Conservation (phyloP, 768 basidiomycete genomes). For the Symmetrospora coprosmae region DNA sequence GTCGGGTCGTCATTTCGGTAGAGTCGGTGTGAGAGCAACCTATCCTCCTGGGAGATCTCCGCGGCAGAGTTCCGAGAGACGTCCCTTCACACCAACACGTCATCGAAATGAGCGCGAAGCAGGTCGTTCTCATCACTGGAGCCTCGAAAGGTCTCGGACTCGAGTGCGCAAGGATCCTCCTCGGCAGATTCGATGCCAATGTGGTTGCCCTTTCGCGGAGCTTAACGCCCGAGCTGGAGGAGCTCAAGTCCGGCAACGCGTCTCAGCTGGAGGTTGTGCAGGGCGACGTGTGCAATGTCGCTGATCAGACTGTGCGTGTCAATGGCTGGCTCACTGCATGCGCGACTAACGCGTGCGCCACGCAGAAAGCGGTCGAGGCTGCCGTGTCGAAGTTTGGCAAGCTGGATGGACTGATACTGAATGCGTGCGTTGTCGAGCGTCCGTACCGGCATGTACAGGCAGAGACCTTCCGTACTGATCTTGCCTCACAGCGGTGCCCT, state of each 20-base stretch:
- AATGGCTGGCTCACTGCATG: neutral
- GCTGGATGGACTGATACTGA: slow-evolving; percentile 22
- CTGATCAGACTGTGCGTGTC: slow-evolving; percentile 10
- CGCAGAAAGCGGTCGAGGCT: slow-evolving; percentile 9
- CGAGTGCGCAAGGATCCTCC: slow-evolving; percentile 12
- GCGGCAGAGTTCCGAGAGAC: too few species aligned
- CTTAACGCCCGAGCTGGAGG: neutral
- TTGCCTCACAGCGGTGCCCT: slow-evolving; percentile 4
- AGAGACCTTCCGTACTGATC: too few species aligned
- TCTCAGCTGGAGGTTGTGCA: neutral
- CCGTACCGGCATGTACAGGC: too few species aligned
- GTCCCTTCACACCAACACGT: too few species aligned
- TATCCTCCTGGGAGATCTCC: too few species aligned
- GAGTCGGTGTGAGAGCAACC: too few species aligned
- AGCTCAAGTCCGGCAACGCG: neutral
- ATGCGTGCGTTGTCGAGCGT: slow-evolving; percentile 8
- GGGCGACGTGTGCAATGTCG: slow-evolving; percentile 14
- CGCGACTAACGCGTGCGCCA: neutral
- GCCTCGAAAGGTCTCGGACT: slow-evolving; percentile 19
- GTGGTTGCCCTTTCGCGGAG: slow-evolving; percentile 18
- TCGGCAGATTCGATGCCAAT: slow-evolving; percentile 8
- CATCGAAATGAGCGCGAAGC: too few species aligned
- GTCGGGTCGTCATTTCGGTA: too few species aligned
- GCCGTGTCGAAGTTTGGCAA: slow-evolving; percentile 17
- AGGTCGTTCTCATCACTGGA: slow-evolving; percentile 4